Conservation (phyloP, 345 rosid genomes). For the Firmiana major region DNA sequence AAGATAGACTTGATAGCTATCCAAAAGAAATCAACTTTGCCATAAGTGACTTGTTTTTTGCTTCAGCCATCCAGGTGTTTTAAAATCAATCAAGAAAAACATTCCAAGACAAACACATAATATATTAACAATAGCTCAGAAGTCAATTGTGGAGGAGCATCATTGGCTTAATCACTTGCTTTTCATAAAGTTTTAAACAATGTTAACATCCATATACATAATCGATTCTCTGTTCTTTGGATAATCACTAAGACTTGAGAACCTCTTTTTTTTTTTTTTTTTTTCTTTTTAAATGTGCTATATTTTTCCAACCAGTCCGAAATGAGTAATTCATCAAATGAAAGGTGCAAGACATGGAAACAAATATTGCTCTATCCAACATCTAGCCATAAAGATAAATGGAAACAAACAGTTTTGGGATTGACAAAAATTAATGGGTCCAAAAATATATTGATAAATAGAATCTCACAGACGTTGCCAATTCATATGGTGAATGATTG, state of each 20-base stretch:
- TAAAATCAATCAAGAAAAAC: background rate
- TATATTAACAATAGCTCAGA: background rate
- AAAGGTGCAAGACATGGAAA: conserved; percentile 9
- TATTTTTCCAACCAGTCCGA: background rate
- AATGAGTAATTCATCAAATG: conserved; percentile 9
- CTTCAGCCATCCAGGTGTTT: background rate
- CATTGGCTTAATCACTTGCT: conserved; percentile 20
- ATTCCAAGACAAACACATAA: background rate
- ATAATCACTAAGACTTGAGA: background rate
- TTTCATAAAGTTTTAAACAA: conserved; percentile 3
- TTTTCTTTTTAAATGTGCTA: background rate
- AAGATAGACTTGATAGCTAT: background rate
- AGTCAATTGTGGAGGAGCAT: conserved; percentile 17
- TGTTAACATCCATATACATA: background rate
- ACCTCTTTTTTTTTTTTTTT: background rate
- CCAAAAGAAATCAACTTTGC: conserved; percentile 11
- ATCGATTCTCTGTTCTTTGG: background rate
- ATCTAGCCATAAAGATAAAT: conserved; percentile 14
- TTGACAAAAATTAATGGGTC: conserved; percentile 16
- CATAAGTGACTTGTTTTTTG: background rate
- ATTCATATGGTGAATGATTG: conserved; percentile 34
- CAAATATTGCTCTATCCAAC: background rate
- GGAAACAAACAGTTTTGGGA: conserved; percentile 19
- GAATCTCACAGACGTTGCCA: conserved; percentile 38
- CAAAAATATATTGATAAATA: conserved; percentile 19